Evolutionary conservation across 805 yeast species (phyloP).

Genomic region (Zygotorulaspora sp.): DNA sequence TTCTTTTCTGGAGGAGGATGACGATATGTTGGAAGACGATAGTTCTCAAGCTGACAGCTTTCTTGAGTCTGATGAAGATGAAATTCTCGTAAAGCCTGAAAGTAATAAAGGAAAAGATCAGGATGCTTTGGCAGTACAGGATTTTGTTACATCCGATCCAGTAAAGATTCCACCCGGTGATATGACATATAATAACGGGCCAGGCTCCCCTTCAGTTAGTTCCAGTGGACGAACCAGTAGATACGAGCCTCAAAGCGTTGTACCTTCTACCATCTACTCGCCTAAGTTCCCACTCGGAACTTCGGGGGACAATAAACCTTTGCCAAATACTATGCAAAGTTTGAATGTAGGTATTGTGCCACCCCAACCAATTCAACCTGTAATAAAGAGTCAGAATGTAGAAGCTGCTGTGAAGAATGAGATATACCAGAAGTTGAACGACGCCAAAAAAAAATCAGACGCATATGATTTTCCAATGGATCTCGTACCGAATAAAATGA

Average conservation of each 20-base stretch:
- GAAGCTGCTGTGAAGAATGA: slow-evolving; percentile 13
- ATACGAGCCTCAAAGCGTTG: not conserved
- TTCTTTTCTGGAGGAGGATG: slow-evolving; percentile 42
- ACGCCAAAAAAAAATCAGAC: slow-evolving; percentile 59
- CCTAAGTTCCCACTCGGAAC: not conserved
- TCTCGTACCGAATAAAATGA: slow-evolving; percentile 41
- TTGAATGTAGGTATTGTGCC: slow-evolving; percentile 15
- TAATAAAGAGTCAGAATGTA: slow-evolving; percentile 2
- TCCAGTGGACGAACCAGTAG: not conserved
- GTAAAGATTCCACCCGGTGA: not conserved
- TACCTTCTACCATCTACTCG: not conserved
- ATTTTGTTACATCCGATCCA: not conserved
- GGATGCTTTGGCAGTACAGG: not conserved
- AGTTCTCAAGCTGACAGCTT: slow-evolving; percentile 24
- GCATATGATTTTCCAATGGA: slow-evolving; percentile 72
- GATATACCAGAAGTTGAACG: slow-evolving; percentile 36
- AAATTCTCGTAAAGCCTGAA: not conserved
- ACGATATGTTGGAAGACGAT: slow-evolving; percentile 43
- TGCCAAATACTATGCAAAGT: not conserved
- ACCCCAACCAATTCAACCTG: slow-evolving; percentile 14
- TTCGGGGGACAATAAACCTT: not conserved
- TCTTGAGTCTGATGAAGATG: slow-evolving; percentile 31
- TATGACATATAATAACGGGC: no score
- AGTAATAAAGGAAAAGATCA: not conserved
- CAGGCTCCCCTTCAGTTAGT: not conserved